A percentile compares a stretch with the other conserved stretches of the same genome.
phyloP scores from a whole-genome alignment of 345 rosid genomes.

The Citrus unshiu region DNA sequence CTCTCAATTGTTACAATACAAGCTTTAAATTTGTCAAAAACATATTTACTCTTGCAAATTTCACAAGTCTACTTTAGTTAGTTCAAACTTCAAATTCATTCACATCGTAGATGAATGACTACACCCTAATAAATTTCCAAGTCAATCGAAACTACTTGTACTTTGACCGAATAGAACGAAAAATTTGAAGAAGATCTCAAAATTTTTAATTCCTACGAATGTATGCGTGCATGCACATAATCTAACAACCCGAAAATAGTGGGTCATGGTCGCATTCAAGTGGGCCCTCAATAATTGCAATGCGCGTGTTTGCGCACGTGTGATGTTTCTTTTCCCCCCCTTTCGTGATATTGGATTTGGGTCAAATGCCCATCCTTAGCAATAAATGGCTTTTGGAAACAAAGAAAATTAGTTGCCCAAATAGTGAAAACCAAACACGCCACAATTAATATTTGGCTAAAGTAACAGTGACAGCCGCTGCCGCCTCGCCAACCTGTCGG shows the following conservation, averaged over 20 bases:
- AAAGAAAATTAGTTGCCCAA: not conserved
- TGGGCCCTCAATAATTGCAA: slow-evolving; percentile 33
- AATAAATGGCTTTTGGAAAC: not conserved
- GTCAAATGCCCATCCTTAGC: slow-evolving; percentile 7
- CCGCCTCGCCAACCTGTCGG: slow-evolving; percentile 23
- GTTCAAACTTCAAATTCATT: not conserved
- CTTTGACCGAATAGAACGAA: not conserved
- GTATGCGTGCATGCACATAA: not conserved
- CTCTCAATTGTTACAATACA: no score
- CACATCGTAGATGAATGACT: not conserved
- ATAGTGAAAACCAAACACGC: not conserved
- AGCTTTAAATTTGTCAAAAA: no score
- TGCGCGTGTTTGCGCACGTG: slow-evolving; percentile 44
- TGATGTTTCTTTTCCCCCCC: slow-evolving; percentile 19
- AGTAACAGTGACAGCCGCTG: slow-evolving; percentile 26
- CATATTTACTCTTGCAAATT: not conserved
- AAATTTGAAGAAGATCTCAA: not conserved
- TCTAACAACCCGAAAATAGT: slow-evolving; percentile 1
- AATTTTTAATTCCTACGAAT: not conserved
- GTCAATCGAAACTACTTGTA: not conserved
- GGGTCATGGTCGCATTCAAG: slow-evolving; percentile 12
- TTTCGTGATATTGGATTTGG: not conserved
- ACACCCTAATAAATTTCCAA: not conserved
- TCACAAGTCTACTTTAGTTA: not conserved
- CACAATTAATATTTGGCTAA: not conserved